Base-by-base conservation (phyloP, 345 rosid genomes). In the Turnera subulata region DNA sequence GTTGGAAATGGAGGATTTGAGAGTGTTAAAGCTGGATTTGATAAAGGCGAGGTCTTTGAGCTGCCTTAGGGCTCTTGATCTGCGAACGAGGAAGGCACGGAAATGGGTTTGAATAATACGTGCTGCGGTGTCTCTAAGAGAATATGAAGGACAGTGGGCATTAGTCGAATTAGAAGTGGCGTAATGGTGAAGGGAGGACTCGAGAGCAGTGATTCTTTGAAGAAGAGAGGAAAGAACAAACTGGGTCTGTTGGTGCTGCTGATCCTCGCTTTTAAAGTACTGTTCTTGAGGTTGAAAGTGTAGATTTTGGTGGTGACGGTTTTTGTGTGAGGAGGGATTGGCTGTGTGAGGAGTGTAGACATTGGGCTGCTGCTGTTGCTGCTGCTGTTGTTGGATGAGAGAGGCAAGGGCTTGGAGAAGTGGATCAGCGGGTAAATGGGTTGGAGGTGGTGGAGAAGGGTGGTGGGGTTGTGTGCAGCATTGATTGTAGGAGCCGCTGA, bases 61-160 rank as follows among this genome's bases (percentile, higher is more conserved):
- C 64, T 86, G 82, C 19, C 95, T 68, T 23, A 92, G 84, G 57
- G 87, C 73, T 72, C 80, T 73, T 46, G 96, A 92, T 84, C 96
- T 81, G 23, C 70, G 83, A 57, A 74, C 95, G 1, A 92, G 82
- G 76, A 81, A 83, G 25, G 84, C 72, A 0, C 95, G 86, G 64
- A 88, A 92, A 73, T 80, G 91, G 65, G 75, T 67, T 62, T 86
- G 96, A 60, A 92, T 92, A 32, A 92, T 77, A 21, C 91, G 78
- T 23, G 98, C 96, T 7, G 96, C 96, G 11, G 79, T 65, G 46
- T 86, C 92, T 74, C 81, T 78, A 1, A 88, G 69, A 15, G 89
- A 63, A 33, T 38, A 46, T 6, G 70, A 50, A 14, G 69, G 66
- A 42, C 32, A 26, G 65, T 26, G 23, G 22, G 55, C 61, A 19